Conservation (phyloP, 306 rosid genomes). For the Rosa persica region DNA sequence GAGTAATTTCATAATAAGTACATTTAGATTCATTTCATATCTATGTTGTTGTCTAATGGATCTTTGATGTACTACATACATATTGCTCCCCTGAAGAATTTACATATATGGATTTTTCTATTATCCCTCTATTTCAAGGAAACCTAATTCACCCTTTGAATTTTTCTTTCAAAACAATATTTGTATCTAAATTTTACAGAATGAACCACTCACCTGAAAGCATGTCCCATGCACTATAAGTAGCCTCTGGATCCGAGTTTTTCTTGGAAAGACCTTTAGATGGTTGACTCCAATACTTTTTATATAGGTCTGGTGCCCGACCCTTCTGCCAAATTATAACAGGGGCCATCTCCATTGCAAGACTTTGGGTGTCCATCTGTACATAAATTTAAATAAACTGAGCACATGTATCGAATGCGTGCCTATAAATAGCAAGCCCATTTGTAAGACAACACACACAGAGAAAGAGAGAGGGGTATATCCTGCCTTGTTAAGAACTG, state of each 20-base stretch:
- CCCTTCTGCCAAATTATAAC: conserved; percentile 81
- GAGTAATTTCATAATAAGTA: background rate
- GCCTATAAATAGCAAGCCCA: background rate
- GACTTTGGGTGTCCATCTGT: conserved; percentile 83
- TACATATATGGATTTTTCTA: background rate
- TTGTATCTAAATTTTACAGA: background rate
- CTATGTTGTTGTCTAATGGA: background rate
- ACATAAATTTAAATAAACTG: conserved; percentile 18
- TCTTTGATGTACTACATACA: background rate
- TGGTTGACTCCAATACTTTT: conserved; percentile 65
- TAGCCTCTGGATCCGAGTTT: conserved; percentile 47
- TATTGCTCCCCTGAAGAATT: background rate
- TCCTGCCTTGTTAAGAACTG: conserved; percentile 81
- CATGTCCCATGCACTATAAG: conserved; percentile 68
- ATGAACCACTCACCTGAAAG: conserved; percentile 61
- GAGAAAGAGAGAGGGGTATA: conserved; percentile 13
- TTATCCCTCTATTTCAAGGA: background rate
- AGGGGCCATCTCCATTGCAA: conserved; percentile 93
- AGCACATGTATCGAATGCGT: conserved; percentile 21
- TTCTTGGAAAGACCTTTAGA: conserved; percentile 56
- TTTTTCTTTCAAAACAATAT: background rate
- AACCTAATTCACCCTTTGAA: background rate
- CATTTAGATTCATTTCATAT: background rate
- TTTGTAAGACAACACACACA: background rate
- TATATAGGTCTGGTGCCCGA: conserved; percentile 56